phyloP scores from a whole-genome alignment of 2,329 filamentous ascomycete species.

The Monilinia polystroma region DNA sequence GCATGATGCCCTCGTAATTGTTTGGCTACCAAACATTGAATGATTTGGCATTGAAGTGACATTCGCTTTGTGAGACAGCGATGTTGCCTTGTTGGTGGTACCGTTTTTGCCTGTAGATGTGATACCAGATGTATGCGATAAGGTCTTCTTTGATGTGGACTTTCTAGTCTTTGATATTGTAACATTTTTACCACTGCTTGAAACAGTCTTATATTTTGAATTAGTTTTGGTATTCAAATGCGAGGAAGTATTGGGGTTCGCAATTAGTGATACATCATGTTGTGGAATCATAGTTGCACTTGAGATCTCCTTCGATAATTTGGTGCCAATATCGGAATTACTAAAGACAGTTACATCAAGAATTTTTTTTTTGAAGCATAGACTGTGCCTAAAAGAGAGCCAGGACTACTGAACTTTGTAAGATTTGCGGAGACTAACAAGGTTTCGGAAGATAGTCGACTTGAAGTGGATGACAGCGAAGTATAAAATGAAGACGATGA shows the following conservation, averaged over 20 bases:
- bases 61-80: not conserved
- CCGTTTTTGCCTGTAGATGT: not conserved
- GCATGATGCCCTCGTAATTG: slow-evolving; percentile 15
- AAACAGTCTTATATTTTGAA: not conserved
- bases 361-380: not conserved
- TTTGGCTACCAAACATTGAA: slow-evolving; percentile 1
- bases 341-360: not conserved
- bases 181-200: not conserved
- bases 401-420: too few species aligned
- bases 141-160: not conserved
- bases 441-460: not conserved
- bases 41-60: not conserved
- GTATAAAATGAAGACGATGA: not conserved
- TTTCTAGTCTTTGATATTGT: not conserved
- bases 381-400: not conserved
- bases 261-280: not conserved
- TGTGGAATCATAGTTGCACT: not conserved
- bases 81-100: not conserved
- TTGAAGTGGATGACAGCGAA: not conserved
- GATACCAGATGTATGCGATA: not conserved
- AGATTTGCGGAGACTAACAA: not conserved
- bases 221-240: not conserved
- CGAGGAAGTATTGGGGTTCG: not conserved
- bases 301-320: not conserved
- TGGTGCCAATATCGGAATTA: not conserved